phyloP scores from a whole-genome alignment of 2,329 filamentous ascomycete species.

The Penicillium corylophilum region DNA sequence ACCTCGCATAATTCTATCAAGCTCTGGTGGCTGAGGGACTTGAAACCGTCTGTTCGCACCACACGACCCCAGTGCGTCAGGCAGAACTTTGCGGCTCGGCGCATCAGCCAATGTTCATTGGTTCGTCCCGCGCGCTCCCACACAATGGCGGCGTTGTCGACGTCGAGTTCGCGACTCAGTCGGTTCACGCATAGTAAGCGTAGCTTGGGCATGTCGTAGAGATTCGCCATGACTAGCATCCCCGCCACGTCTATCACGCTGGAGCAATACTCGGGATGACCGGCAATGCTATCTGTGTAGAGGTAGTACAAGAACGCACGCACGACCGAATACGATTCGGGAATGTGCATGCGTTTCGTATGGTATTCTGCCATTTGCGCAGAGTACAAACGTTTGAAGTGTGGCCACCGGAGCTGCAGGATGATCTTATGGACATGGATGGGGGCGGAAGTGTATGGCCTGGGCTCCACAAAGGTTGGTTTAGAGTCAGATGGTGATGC shows the following conservation, averaged over 20 bases:
- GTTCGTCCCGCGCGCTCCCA: constrained; percentile 93
- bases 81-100: constrained; percentile 82
- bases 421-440: constrained; percentile 97
- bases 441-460: constrained; percentile 64
- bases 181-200: constrained; percentile 88
- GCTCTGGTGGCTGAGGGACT: constrained; percentile 72
- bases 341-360: constrained; percentile 95
- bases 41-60: constrained; percentile 84
- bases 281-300: constrained; percentile 85
- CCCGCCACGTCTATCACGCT: constrained; percentile 82
- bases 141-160: constrained; percentile 90
- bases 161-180: constrained; percentile 84
- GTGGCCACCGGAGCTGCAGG: constrained; percentile 90
- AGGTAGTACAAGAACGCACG: constrained; percentile 94
- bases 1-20: constrained; percentile 91
- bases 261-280: constrained; percentile 59
- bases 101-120: constrained; percentile 89
- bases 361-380: constrained; percentile 98
- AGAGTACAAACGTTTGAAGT: constrained; percentile 88
- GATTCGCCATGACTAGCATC: constrained; percentile 93
- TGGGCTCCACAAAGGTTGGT: constrained; percentile 35
- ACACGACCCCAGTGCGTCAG: constrained; percentile 93
- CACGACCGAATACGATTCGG: constrained; percentile 91
- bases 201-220: constrained; percentile 94
- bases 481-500: constrained; percentile 28